Evolutionary conservation across 2,329 filamentous ascomycete genomes (phyloP).

Genomic region (Epicoccum nigrum): DNA sequence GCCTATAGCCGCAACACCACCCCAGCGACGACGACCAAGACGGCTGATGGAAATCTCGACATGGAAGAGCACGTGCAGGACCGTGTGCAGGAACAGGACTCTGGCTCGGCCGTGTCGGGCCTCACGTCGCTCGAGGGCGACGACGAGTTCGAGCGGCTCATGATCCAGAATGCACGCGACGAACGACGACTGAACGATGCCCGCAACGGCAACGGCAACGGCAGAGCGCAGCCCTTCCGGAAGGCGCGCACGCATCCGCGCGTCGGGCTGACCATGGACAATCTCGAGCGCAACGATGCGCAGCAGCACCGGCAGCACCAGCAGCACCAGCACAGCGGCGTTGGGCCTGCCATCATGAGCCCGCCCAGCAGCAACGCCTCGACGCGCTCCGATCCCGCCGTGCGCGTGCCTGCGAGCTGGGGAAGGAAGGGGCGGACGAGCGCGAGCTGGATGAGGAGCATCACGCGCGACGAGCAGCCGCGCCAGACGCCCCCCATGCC

Average conservation of each 20-base stretch:
- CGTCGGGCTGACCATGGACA: slow-evolving; percentile 51
- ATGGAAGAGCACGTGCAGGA: slow-evolving; percentile 36
- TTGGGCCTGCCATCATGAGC: slow-evolving; percentile 28
- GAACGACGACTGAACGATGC: slow-evolving; percentile 48
- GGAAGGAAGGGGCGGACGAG: slow-evolving; percentile 52
- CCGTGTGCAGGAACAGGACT: slow-evolving; percentile 28
- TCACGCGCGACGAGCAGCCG: slow-evolving; percentile 37
- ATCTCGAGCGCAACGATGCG: slow-evolving; percentile 49
- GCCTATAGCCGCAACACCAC: slow-evolving; percentile 25
- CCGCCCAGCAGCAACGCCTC: slow-evolving; percentile 47
- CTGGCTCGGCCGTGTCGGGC: slow-evolving; percentile 37
- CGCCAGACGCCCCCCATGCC: slow-evolving; percentile 11
- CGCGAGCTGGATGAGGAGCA: slow-evolving; percentile 52
- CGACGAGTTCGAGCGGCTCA: slow-evolving; percentile 52
- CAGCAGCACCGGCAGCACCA: neutral
- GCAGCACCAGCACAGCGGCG: neutral
- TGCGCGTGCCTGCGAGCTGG: slow-evolving; percentile 55
- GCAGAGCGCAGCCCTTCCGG: slow-evolving; percentile 48
- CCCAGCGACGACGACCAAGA: slow-evolving; percentile 9
- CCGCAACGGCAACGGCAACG: slow-evolving; percentile 37
- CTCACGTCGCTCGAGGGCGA: slow-evolving; percentile 51
- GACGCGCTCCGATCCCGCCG: slow-evolving; percentile 49
- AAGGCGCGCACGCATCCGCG: slow-evolving; percentile 51
- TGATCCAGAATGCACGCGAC: slow-evolving; percentile 54
- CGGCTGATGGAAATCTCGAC: slow-evolving; percentile 25